A percentile compares a stretch with the other conserved stretches of the same genome.
Evolutionary conservation across 1,284 basidiomycete genomes (phyloP).

Genomic region (Testicularia cyperi): DNA sequence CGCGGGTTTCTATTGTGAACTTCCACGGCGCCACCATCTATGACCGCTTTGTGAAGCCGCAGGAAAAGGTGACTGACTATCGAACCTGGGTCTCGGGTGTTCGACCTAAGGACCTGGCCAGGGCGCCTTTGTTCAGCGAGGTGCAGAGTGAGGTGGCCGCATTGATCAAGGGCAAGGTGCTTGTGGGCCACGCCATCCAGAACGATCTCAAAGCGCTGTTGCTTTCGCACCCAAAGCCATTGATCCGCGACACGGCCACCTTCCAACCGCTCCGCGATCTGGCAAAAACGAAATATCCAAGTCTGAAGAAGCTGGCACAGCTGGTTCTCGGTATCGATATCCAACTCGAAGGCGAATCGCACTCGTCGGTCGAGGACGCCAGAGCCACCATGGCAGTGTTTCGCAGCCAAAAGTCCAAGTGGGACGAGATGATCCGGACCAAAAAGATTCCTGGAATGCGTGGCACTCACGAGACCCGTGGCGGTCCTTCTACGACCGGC

Average conservation of each 20-base stretch:
- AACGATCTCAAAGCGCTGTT: slow-evolving; percentile 89
- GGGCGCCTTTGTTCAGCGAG: slow-evolving; percentile 73
- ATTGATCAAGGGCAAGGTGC: slow-evolving; percentile 74
- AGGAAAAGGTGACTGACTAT: slow-evolving; percentile 89
- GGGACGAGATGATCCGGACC: slow-evolving; percentile 66
- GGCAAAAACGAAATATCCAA: slow-evolving; percentile 68
- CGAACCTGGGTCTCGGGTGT: slow-evolving; percentile 89
- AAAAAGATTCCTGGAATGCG: too few species aligned
- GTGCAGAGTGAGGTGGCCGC: slow-evolving; percentile 79
- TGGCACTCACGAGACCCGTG: too few species aligned
- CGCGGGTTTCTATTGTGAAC: slow-evolving; percentile 88
- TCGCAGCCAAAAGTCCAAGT: slow-evolving; percentile 78
- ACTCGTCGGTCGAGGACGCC: slow-evolving; percentile 70
- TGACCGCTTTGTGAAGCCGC: slow-evolving; percentile 83
- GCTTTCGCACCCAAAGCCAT: slow-evolving; percentile 79
- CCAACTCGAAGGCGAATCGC: slow-evolving; percentile 65
- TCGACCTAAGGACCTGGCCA: slow-evolving; percentile 72
- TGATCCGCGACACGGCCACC: slow-evolving; percentile 80
- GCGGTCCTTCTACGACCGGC: too few species aligned
- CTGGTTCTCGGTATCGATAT: slow-evolving; percentile 81
- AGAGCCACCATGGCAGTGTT: slow-evolving; percentile 94
- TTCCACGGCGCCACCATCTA: slow-evolving; percentile 78
- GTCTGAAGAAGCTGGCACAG: slow-evolving; percentile 77
- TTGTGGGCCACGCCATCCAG: slow-evolving; percentile 91
- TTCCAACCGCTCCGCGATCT: slow-evolving; percentile 65